Conservation (phyloP, 305 asterid genomes). For the Withania somnifera region DNA sequence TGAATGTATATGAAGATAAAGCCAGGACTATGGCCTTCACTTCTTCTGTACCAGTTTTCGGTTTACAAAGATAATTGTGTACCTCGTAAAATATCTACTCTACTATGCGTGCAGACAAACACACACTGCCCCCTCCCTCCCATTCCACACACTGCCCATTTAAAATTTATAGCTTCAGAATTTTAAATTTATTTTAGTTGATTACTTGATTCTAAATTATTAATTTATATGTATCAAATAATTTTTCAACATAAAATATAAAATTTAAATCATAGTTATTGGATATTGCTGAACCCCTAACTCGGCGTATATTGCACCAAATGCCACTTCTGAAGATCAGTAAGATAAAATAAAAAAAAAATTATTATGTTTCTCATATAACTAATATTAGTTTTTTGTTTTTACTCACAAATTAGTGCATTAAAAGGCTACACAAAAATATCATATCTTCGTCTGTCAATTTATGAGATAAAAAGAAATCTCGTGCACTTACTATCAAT, state of each 20-base stretch:
- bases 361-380: background rate
- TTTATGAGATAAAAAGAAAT: too few relatives aligned
- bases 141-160: background rate
- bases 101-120: background rate
- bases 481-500: too few relatives aligned
- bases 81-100: background rate
- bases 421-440: too few relatives aligned
- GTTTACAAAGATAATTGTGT: background rate
- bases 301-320: background rate
- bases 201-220: background rate
- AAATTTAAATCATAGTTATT: background rate
- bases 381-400: too few relatives aligned
- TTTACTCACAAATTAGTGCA: too few relatives aligned
- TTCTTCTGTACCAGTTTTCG: background rate
- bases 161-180: background rate
- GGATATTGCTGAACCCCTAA: too few relatives aligned
- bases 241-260: background rate
- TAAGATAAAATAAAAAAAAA: too few relatives aligned
- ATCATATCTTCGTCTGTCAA: too few relatives aligned
- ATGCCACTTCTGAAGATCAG: background rate
- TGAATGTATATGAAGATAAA: background rate
- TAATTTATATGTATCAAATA: too few relatives aligned
- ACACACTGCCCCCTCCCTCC: background rate
- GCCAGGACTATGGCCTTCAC: background rate
- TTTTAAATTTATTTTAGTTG: background rate